Conservation (phyloP, 805 yeast genomes). For the Phaffomyces thermotolerans region DNA sequence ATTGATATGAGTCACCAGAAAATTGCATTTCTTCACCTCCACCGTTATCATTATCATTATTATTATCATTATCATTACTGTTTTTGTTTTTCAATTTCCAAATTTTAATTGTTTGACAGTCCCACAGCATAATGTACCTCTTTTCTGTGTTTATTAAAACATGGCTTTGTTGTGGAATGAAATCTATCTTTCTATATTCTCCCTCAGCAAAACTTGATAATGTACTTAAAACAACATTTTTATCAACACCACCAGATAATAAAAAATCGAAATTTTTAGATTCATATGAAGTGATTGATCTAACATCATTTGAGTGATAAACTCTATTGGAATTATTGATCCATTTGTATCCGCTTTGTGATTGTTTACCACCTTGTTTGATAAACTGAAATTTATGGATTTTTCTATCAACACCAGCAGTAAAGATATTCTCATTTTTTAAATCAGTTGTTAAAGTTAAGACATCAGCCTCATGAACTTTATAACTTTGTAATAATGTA, state of each 20-base stretch:
- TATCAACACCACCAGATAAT: slow-evolving; percentile 80
- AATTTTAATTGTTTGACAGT: slow-evolving; percentile 70
- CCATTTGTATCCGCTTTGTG: slow-evolving; percentile 45
- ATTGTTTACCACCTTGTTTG: slow-evolving; percentile 18
- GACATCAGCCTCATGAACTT: slow-evolving; percentile 87
- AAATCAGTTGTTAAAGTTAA: slow-evolving; percentile 60
- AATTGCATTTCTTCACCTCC: slow-evolving; percentile 16
- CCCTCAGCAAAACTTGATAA: slow-evolving; percentile 62
- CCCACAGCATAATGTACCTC: slow-evolving; percentile 66
- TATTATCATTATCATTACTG: slow-evolving; percentile 14
- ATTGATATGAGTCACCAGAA: slow-evolving; percentile 36
- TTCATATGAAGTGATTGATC: slow-evolving; percentile 67
- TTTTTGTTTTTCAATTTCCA: slow-evolving; percentile 51
- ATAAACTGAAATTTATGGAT: slow-evolving; percentile 54
- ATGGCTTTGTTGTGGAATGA: slow-evolving; percentile 49
- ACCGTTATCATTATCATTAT: slow-evolving; percentile 16
- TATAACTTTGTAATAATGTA: slow-evolving; percentile 73
- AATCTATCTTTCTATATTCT: slow-evolving; percentile 61
- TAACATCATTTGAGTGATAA: slow-evolving; percentile 79
- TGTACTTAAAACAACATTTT: slow-evolving; percentile 56
- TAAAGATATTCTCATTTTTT: slow-evolving; percentile 57
- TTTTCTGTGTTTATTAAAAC: slow-evolving; percentile 40
- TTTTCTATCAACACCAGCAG: slow-evolving; percentile 92
- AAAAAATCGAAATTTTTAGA: slow-evolving; percentile 60
- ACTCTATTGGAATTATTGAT: slow-evolving; percentile 66